Conservation (phyloP, 768 basidiomycete genomes). For the Boletus reticulatus region DNA sequence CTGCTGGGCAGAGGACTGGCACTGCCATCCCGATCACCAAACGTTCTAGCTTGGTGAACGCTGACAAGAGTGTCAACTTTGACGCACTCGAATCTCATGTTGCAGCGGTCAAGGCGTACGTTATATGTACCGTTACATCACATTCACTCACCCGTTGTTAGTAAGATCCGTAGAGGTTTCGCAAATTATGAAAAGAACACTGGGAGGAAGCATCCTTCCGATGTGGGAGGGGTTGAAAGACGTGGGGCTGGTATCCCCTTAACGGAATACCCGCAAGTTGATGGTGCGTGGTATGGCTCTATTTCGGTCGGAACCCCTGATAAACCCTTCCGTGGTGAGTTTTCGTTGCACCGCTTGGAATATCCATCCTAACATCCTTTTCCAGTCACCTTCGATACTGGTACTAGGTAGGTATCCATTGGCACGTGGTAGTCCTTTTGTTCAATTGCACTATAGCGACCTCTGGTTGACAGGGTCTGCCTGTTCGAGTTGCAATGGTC, state of each 20-base stretch:
- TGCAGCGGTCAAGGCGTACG: conserved; percentile 6
- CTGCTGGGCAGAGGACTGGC: neutral
- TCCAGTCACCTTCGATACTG: conserved; percentile 29
- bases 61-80: neutral
- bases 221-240: neutral
- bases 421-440: neutral
- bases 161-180: conserved; percentile 5
- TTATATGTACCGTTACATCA: neutral
- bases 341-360: too few species aligned
- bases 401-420: conserved; percentile 13
- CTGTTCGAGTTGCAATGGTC: conserved; percentile 26
- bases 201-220: conserved; percentile 1
- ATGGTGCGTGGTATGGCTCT: conserved; percentile 11
- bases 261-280: neutral
- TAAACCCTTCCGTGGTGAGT: conserved; percentile 4
- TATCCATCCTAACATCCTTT: neutral
- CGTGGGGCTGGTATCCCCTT: neutral
- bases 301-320: conserved; percentile 14
- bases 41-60: conserved; percentile 4
- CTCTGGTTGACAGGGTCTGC: conserved; percentile 6
- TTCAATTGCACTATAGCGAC: conserved; percentile 7
- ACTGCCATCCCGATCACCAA: conserved; percentile 6
- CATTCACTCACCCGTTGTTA: neutral
- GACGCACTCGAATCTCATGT: conserved; percentile 7
- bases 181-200: conserved; percentile 11